Base-by-base conservation (phyloP, 23 red algal species). In the Pyropia haitanensis region DNA sequence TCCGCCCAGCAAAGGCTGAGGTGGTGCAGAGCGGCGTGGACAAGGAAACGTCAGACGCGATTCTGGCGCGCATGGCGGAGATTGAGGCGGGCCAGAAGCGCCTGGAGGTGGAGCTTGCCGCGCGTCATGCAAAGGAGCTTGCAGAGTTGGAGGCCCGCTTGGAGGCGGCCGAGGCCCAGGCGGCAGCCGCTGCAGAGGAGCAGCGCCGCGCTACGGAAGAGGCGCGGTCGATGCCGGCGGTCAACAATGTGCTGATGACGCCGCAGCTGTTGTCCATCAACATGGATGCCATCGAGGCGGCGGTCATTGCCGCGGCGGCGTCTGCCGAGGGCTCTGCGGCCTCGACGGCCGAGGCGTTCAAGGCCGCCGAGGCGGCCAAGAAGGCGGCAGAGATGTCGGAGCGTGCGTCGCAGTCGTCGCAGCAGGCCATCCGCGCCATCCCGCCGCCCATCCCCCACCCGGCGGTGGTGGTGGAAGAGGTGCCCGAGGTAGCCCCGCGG, bases 201-300 rank as follows among this genome's bases (percentile, higher is more conserved):
- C 24, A 25, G 18, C 55, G 55, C 55, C 7, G 20, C 8, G 24
- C 55, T 25, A 22, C 19, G 55, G 18, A 20, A 13, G 55, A 25
- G 24, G 20, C 55, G 65, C 73, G 6, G 27, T 53, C 10, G 63
- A 14, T 63, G 25, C 21, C 25, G 49, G 67, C 30, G 24, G 63
- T 13, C 51, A 51, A 17, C 61, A 76, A 5, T 55, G 48, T 51
- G 71, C 71, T 24, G 21, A 58, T 46, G 39, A 58, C 55, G 23
- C 61, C 61, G 29, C 52, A 79, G 70, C 50, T 88, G 51, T 27
- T 79, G 28, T 71, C 76, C 30, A 51, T 88, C 58, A 71, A 74
- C 15, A 79, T 88, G 83, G 83, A 88, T 23, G 83, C 71, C 23
- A 31, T 88, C 6, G 83, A 88, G 65, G 72, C 83, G 53, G 73